Evolutionary conservation across 805 yeast species (phyloP).

Genomic region (Hanseniaspora nectarophila): DNA sequence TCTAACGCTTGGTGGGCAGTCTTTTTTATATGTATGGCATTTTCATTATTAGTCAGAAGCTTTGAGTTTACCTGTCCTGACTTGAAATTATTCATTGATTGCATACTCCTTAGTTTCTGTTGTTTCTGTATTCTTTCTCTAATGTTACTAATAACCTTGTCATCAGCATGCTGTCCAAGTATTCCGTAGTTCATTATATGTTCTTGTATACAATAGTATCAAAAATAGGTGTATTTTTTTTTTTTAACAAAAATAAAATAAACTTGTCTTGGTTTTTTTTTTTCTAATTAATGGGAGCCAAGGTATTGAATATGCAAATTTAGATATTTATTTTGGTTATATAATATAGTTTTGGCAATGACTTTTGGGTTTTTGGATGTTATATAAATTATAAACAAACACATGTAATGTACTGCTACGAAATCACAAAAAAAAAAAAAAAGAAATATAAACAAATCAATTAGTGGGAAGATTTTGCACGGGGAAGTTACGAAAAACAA

Average conservation of each 20-base stretch:
- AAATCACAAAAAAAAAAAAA: neutral
- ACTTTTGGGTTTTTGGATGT: no score
- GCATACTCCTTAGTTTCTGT: slow-evolving; percentile 12
- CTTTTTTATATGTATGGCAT: neutral
- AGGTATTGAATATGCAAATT: no score
- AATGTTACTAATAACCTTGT: slow-evolving; percentile 11
- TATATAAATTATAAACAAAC: no score
- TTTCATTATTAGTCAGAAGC: neutral
- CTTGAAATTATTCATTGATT: neutral
- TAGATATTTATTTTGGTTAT: no score
- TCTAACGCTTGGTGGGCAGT: neutral
- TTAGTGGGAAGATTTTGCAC: neutral
- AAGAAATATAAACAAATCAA: neutral
- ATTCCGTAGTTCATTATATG: slow-evolving; percentile 12
- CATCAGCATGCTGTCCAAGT: slow-evolving; percentile 12
- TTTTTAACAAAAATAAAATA: no score
- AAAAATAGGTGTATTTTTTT: no score
- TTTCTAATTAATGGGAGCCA: no score
- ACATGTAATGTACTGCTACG: neutral
- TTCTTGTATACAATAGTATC: no score
- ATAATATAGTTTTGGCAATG: no score
- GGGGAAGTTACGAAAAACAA: neutral
- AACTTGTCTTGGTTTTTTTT: no score
- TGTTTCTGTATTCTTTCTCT: slow-evolving; percentile 14
- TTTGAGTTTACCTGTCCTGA: neutral